Evolutionary conservation across 2,329 filamentous ascomycete species (phyloP).

Genomic region (Colletotrichum brevisporum): DNA sequence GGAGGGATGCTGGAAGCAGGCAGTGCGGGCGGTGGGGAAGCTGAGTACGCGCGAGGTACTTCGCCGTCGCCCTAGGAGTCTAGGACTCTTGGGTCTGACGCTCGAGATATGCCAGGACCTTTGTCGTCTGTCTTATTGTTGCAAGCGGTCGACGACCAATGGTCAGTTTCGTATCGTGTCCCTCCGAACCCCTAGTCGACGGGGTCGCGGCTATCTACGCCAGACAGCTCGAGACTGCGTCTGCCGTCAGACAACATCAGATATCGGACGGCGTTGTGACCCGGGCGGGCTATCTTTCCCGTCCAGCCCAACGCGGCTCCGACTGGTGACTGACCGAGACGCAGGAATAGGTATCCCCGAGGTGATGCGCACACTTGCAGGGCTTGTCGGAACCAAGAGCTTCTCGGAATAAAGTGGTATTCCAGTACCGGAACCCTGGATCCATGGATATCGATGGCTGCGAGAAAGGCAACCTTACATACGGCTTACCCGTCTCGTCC

Average conservation of each 20-base stretch:
- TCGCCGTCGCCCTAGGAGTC: not conserved
- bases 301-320: conserved; percentile 12
- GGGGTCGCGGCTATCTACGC: conserved; percentile 7
- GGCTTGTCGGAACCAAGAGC: not conserved
- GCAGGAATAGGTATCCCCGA: not conserved
- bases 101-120: conserved; percentile 11
- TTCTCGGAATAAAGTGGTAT: not conserved
- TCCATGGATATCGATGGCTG: conserved; percentile 5
- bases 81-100: conserved; percentile 12
- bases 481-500: conserved; percentile 9
- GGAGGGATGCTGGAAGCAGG: too few species aligned
- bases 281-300: too few species aligned
- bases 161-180: conserved; percentile 29
- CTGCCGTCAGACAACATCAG: conserved; percentile 10
- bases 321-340: conserved; percentile 6
- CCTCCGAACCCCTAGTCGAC: not conserved
- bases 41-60: conserved; percentile 1
- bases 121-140: not conserved
- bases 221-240: conserved; percentile 25
- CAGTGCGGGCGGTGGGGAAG: conserved; percentile 12
- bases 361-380: not conserved
- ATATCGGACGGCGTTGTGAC: conserved; percentile 29
- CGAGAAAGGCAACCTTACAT: conserved; percentile 11
- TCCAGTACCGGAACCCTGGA: not conserved
- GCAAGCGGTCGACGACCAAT: not conserved